Conservation (phyloP, 2,329 filamentous ascomycete species). For the Ascochyta pisi region DNA sequence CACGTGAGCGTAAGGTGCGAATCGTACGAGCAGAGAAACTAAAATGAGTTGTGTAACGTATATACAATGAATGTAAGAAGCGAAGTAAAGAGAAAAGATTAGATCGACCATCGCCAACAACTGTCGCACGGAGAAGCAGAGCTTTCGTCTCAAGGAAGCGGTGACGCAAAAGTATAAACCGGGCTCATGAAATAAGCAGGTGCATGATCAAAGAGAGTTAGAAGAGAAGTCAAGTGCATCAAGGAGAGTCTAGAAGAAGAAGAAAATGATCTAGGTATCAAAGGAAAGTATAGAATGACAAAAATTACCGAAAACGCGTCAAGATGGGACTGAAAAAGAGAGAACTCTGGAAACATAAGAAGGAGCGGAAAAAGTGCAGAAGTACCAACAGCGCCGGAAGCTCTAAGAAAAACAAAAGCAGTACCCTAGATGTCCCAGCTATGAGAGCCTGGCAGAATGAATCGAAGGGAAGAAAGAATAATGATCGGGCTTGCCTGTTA, state of each 20-base stretch:
- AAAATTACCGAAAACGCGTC: conserved; percentile 1
- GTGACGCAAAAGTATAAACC: conserved; percentile 1
- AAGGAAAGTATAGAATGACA: conserved; percentile 10
- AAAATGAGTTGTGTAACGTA: conserved; percentile 11
- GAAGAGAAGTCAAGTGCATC: conserved; percentile 12
- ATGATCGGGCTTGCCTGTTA: background rate
- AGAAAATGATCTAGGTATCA: conserved; percentile 4
- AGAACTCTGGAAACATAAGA: background rate
- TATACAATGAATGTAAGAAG: conserved; percentile 31
- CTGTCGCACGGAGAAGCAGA: background rate
- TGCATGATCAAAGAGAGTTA: conserved; percentile 9
- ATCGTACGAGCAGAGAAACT: background rate
- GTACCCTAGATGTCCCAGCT: conserved; percentile 7
- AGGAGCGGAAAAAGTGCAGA: conserved; percentile 27
- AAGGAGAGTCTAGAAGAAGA: conserved; percentile 15
- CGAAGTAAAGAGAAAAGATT: conserved; percentile 1
- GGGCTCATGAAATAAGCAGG: conserved; percentile 1
- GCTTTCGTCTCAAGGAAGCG: background rate
- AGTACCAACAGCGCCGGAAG: conserved; percentile 25
- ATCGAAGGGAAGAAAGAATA: background rate
- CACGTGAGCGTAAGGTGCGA: background rate
- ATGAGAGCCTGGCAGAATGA: background rate
- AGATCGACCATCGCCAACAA: background rate
- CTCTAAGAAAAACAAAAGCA: conserved; percentile 5
- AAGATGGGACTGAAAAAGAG: conserved; percentile 4